These are phyloP conservation scores for Candida arabinofermentans DNA, from an alignment of 805 yeast genomes.

Conservation along the genomic window DNA sequence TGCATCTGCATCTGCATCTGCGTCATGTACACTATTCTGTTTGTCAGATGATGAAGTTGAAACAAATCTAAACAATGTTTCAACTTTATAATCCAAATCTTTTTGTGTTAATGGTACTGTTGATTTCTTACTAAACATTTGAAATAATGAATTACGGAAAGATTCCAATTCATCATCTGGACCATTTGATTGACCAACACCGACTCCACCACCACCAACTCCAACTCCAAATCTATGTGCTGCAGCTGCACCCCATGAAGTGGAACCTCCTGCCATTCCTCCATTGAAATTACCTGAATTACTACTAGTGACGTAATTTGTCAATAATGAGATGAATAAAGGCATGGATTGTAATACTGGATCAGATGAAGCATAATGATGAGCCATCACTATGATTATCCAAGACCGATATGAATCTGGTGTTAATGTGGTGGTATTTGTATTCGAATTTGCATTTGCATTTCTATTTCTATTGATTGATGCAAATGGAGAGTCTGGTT, in stretches of 20 bases:
- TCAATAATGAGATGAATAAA: constrained; percentile 20
- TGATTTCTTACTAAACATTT: constrained; percentile 16
- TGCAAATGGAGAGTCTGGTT: not conserved
- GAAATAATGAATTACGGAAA: constrained; percentile 20
- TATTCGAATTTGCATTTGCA: not conserved
- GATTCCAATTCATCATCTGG: constrained; percentile 17
- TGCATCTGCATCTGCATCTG: not conserved
- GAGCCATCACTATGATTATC: constrained; percentile 63
- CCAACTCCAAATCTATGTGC: not conserved
- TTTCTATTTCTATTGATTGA: not conserved
- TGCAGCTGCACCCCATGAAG: constrained; percentile 1
- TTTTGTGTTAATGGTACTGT: constrained; percentile 12
- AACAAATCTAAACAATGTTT: constrained; percentile 12
- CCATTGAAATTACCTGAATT: constrained; percentile 6
- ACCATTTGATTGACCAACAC: too few relatives aligned
- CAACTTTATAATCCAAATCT: constrained; percentile 15
- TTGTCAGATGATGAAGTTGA: not conserved
- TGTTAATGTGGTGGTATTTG: not conserved
- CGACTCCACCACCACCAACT: too few relatives aligned
- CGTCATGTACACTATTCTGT: not conserved
- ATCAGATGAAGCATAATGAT: constrained; percentile 38
- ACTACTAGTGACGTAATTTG: constrained; percentile 19
- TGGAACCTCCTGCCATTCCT: constrained; percentile 2
- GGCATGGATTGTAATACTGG: constrained; percentile 43
- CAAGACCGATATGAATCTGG: constrained; percentile 42